Evolutionary conservation across 1,284 basidiomycete species (phyloP).

Genomic region (Phaffia rhodozyma): DNA sequence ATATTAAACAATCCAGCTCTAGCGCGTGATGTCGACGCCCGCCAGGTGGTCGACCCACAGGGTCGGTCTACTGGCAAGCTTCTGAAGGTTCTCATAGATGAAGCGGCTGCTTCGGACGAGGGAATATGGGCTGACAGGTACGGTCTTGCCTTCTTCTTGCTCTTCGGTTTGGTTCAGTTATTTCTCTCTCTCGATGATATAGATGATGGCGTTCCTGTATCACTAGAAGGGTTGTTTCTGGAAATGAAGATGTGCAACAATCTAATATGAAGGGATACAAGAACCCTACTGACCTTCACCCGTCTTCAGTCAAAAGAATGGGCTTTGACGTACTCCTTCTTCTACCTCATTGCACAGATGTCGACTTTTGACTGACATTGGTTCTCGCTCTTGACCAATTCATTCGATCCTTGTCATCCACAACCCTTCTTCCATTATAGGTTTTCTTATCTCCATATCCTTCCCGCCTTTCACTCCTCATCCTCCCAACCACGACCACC

Average conservation of each 20-base stretch:
- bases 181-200: conserved; percentile 7
- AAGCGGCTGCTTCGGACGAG: conserved; percentile 17
- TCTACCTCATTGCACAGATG: conserved; percentile 8
- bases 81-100: conserved; percentile 25
- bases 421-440: conserved; percentile 37
- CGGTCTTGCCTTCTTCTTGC: conserved; percentile 25
- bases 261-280: conserved; percentile 16
- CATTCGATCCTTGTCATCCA: background rate
- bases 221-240: conserved; percentile 6
- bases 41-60: too few species aligned
- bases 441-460: conserved; percentile 63
- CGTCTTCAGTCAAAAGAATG: too few species aligned
- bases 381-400: background rate
- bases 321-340: conserved; percentile 17
- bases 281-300: background rate
- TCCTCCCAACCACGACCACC: conserved; percentile 21
- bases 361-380: background rate
- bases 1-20: too few species aligned
- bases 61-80: too few species aligned
- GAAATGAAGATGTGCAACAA: conserved; percentile 5
- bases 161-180: background rate
- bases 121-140: conserved; percentile 53
- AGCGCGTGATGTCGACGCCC: too few species aligned
- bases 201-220: conserved; percentile 16
- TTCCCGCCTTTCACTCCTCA: conserved; percentile 37